These are phyloP conservation scores for Pterocarpus santalinus DNA, from an alignment of 306 rosid genomes.

Conservation along the genomic window DNA sequence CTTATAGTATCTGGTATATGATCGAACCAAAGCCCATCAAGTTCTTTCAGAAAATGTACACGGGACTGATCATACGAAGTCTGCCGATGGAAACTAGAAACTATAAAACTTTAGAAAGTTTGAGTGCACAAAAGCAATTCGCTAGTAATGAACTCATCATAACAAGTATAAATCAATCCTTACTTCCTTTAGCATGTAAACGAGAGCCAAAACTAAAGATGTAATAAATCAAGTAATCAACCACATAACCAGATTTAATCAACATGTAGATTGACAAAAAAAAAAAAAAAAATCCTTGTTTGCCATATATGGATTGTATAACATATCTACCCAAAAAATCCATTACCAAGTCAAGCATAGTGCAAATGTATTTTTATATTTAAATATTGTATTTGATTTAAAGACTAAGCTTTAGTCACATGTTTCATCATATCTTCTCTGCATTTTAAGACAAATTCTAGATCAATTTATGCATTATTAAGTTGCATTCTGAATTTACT, in stretches of 20 bases:
- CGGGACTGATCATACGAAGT: constrained; percentile 69
- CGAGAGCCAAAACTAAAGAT: constrained; percentile 12
- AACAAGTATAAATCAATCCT: constrained; percentile 28
- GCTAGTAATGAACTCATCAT: constrained; percentile 3
- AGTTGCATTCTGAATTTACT: neutral
- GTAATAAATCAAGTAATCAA: neutral
- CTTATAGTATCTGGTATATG: constrained; percentile 71
- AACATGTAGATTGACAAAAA: neutral
- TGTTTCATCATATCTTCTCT: neutral
- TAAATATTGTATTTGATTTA: neutral
- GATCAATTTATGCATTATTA: neutral
- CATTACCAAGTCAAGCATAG: neutral
- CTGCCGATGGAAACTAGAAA: constrained; percentile 80
- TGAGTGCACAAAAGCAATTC: constrained; percentile 42
- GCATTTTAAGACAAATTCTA: constrained; percentile 2
- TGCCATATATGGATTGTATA: neutral
- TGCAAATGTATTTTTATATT: neutral
- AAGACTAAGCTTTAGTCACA: neutral
- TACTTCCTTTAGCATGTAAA: constrained; percentile 18
- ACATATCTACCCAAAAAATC: neutral
- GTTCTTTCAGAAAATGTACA: constrained; percentile 64
- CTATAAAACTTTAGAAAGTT: constrained; percentile 77
- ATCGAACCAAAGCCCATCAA: constrained; percentile 87
- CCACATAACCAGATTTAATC: neutral
- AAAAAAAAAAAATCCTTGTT: neutral